A percentile compares a stretch with the other conserved stretches of the same genome.
Evolutionary conservation across 1,284 basidiomycete genomes (phyloP).

Genomic region (Melampsora medusae): DNA sequence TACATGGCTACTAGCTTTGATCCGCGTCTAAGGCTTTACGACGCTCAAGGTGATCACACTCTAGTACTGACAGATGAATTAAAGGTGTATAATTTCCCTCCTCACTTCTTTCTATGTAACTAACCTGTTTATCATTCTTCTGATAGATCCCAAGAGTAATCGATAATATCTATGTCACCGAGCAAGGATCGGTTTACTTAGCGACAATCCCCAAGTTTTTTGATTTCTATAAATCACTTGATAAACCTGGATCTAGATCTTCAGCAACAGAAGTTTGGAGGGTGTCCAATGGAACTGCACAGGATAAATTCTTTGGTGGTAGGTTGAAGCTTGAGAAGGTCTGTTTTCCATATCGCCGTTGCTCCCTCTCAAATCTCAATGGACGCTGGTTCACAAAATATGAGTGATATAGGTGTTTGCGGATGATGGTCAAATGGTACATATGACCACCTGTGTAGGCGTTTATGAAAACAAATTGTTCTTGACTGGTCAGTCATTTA

Average conservation of each 20-base stretch:
- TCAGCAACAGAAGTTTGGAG: slow-evolving; percentile 39
- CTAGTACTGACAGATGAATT: slow-evolving; percentile 37
- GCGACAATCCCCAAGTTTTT: slow-evolving; percentile 25
- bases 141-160: slow-evolving; percentile 25
- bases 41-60: slow-evolving; percentile 39
- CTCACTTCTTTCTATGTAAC: background rate
- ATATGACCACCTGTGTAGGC: slow-evolving; percentile 23
- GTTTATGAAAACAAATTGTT: slow-evolving; percentile 23
- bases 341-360: background rate
- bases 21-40: slow-evolving; percentile 27
- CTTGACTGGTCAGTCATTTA: slow-evolving; percentile 15
- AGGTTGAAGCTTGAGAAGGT: slow-evolving; percentile 36
- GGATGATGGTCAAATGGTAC: slow-evolving; percentile 34
- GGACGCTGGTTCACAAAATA: background rate
- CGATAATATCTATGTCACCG: slow-evolving; percentile 40
- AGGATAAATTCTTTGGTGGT: slow-evolving; percentile 39
- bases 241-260: background rate
- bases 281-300: slow-evolving; percentile 26
- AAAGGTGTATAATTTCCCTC: slow-evolving; percentile 13
- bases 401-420: slow-evolving; percentile 17
- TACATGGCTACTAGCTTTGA: slow-evolving; percentile 30
- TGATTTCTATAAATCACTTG: slow-evolving; percentile 11
- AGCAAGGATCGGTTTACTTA: slow-evolving; percentile 23
- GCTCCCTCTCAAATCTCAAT: background rate
- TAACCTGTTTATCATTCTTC: background rate